Evolutionary conservation across 306 rosid genomes (phyloP).

Genomic region (Citrullus mucosospermus): DNA sequence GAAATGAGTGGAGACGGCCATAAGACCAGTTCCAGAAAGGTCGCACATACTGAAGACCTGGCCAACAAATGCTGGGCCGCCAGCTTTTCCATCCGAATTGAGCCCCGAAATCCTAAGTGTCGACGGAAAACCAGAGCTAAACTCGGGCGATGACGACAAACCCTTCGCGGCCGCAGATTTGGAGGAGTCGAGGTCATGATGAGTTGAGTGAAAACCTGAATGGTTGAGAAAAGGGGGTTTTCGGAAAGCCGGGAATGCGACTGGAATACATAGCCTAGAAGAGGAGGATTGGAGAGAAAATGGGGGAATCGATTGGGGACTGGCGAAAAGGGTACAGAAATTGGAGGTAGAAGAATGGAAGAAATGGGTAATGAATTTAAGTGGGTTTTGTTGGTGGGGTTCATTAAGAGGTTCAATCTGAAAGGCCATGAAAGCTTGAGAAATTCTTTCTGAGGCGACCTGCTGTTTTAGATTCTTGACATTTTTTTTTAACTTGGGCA

Average conservation of each 20-base stretch:
- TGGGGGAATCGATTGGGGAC: constrained; percentile 17
- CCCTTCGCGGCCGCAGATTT: constrained; percentile 24
- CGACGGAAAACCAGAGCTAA: constrained; percentile 32
- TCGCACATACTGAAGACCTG: constrained; percentile 98
- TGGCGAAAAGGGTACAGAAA: constrained; percentile 36
- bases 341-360: constrained; percentile 50
- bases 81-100: constrained; percentile 27
- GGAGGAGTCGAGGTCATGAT: constrained; percentile 23
- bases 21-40: constrained; percentile 94
- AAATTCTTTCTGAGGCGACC: not conserved
- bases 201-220: constrained; percentile 19
- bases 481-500: not conserved
- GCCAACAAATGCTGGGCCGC: constrained; percentile 94
- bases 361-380: constrained; percentile 33
- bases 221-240: constrained; percentile 20
- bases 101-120: constrained; percentile 36
- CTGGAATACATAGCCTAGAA: constrained; percentile 29
- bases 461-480: not conserved
- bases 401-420: constrained; percentile 29
- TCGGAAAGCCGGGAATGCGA: constrained; percentile 23
- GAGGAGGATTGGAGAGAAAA: constrained; percentile 9
- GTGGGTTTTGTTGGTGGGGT: not conserved
- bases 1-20: constrained; percentile 91
- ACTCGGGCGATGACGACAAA: constrained; percentile 22
- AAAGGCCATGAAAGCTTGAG: constrained; percentile 38